Base-by-base conservation (phyloP, 2,329 filamentous ascomycete species). In the Epichloe uncinata region DNA sequence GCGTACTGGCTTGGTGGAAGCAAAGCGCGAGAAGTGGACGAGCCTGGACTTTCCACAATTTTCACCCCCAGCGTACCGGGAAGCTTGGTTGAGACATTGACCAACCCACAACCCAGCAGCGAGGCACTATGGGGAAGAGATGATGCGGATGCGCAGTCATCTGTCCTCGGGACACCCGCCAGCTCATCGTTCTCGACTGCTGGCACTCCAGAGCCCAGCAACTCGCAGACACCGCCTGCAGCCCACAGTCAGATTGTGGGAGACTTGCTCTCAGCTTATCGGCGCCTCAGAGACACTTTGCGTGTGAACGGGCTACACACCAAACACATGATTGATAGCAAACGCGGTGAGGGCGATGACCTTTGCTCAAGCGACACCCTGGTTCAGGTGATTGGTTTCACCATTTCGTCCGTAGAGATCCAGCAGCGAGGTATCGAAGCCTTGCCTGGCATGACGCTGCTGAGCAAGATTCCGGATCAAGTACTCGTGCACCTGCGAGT, bases 351-450 rank as follows among this genome's bases (percentile, higher is more conserved):
- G 38, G 58, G 60, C 15, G 69, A 73, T 46, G 71, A 78, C 50
- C 63, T 83, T 5, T 69, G 67, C 50, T 68, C 65, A 20, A 77
- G 75, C 51, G 81, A 85, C 57, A 75, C 76, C 1, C 66, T 89
- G 11, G 77, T 81, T 13, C 74, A 75, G 51, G 73, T 81, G 2
- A 80, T 96, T 13, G 91, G 87, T 2, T 88, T 82, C 62, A 91
- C 90, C 0, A 89, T 98, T 52, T 84, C 89, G 8, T 82, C 89
- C 0, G 82, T 87, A 4, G 93, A 98, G 67, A 95, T 97, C 56
- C 84, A 90, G 55, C 89, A 96, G 63, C 84, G 93, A 58, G 93
- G 93, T 6, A 73, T 88, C 3, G 85, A 87, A 57, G 81, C 82
- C 20, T 79, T 85, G 55, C 77, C 79, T 44, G 84, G 86, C 49